Percentiles rank a stretch among this genome's conserved stretches.
Evolutionary conservation across 805 yeast species (phyloP).

Genomic region (Metschnikowia drakensbergensis): DNA sequence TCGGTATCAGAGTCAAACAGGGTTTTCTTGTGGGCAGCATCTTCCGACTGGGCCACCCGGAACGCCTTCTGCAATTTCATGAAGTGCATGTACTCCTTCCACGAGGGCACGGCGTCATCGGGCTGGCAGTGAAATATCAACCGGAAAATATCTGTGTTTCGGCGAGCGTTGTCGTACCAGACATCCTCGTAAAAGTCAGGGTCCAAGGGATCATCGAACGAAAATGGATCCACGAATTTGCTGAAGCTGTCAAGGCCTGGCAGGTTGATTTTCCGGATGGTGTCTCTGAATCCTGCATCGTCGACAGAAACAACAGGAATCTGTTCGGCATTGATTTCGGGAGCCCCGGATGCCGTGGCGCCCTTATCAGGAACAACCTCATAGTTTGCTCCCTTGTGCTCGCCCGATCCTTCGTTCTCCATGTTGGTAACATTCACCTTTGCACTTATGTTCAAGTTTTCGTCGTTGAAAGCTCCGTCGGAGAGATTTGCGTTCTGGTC

Average conservation of each 20-base stretch:
- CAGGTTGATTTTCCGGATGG: conserved; percentile 39
- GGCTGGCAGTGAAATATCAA: conserved; percentile 93
- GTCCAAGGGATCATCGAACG: conserved; percentile 81
- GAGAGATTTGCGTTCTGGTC: background rate
- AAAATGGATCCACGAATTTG: conserved; percentile 76
- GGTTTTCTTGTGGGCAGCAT: conserved; percentile 27
- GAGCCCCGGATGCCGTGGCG: conserved; percentile 20
- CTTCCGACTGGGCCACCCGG: conserved; percentile 33
- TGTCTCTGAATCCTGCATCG: conserved; percentile 40
- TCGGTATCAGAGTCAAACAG: conserved; percentile 18
- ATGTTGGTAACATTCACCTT: conserved; percentile 9
- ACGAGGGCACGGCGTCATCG: conserved; percentile 81
- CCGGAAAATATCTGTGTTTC: conserved; percentile 79
- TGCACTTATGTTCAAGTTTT: conserved; percentile 6
- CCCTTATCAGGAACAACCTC: conserved; percentile 19
- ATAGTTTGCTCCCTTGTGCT: conserved; percentile 6
- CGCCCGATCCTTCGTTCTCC: conserved; percentile 5
- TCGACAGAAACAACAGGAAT: conserved; percentile 38
- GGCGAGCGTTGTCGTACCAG: conserved; percentile 78
- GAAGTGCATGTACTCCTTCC: conserved; percentile 84
- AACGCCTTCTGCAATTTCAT: conserved; percentile 61
- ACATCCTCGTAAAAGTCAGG: conserved; percentile 79
- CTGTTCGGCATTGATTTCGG: conserved; percentile 14
- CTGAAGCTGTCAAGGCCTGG: conserved; percentile 32
- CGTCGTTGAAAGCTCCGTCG: background rate